These are phyloP conservation scores for Stylonectria norvegica DNA, from an alignment of 2,329 filamentous ascomycete genomes.

Conservation along the genomic window DNA sequence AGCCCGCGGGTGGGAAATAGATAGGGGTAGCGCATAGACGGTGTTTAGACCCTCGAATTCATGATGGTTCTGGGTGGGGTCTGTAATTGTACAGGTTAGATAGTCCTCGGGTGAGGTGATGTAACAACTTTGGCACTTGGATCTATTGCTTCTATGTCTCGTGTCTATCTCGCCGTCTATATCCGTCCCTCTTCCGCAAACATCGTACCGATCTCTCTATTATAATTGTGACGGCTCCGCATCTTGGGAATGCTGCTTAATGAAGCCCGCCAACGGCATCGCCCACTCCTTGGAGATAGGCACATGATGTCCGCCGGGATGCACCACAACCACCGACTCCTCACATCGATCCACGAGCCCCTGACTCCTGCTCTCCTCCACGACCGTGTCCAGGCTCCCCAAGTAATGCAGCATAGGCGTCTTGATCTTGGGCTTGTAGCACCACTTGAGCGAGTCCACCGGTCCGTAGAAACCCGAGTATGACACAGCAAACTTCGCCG, in stretches of 20 bases:
- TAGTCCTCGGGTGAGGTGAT: slow-evolving; percentile 31
- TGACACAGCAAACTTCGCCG: slow-evolving; percentile 66
- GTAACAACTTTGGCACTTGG: slow-evolving; percentile 26
- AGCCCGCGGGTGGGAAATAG: slow-evolving; percentile 53
- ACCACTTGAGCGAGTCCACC: slow-evolving; percentile 56
- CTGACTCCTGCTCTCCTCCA: slow-evolving; percentile 71
- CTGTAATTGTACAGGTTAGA: slow-evolving; percentile 37
- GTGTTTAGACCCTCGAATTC: slow-evolving; percentile 20
- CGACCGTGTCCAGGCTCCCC: slow-evolving; percentile 81
- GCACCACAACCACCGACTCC: slow-evolving; percentile 55
- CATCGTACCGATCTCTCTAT: neutral
- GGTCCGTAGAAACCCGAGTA: slow-evolving; percentile 76
- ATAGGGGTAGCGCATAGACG: slow-evolving; percentile 15
- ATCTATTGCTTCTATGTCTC: slow-evolving; percentile 23
- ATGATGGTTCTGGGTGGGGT: slow-evolving; percentile 27
- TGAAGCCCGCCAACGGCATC: slow-evolving; percentile 70
- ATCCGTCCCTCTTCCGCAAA: neutral
- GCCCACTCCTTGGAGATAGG: slow-evolving; percentile 80
- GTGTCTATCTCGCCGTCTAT: slow-evolving; percentile 19
- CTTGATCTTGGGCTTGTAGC: slow-evolving; percentile 68
- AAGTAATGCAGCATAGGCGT: slow-evolving; percentile 81
- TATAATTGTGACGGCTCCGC: slow-evolving; percentile 17
- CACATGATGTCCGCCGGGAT: slow-evolving; percentile 89
- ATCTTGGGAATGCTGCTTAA: slow-evolving; percentile 43
- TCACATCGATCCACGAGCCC: slow-evolving; percentile 63